A percentile compares a stretch with the other conserved stretches of the same genome.
Conservation (phyloP, 495 filamentous ascomycete species). For the Glonium stellatum region DNA sequence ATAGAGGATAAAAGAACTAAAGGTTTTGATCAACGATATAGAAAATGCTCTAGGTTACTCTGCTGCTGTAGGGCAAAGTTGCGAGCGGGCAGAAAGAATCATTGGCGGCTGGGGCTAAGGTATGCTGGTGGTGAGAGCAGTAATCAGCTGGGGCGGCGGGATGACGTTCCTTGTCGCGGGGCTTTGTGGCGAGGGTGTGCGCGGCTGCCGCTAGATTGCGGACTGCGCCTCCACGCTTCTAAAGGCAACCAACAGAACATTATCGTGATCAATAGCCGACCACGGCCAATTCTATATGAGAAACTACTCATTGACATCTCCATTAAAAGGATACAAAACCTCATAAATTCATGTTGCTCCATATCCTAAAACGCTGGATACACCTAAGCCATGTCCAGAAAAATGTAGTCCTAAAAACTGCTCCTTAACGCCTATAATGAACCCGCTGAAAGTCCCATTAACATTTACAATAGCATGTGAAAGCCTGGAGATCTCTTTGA, state of each 20-base stretch:
- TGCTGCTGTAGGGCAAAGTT: background rate
- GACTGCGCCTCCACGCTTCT: background rate
- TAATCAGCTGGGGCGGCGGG: background rate
- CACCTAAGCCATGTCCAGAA: background rate
- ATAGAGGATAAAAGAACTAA: background rate
- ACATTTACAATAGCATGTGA: background rate
- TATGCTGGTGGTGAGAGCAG: background rate
- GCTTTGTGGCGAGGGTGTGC: background rate
- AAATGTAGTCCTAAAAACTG: background rate
- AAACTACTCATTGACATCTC: too few species aligned
- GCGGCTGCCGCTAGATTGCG: background rate
- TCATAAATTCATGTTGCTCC: too few species aligned
- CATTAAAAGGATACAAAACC: too few species aligned
- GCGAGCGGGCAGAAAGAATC: background rate
- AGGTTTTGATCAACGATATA: background rate
- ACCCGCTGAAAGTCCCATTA: background rate
- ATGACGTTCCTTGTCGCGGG: slow-evolving; percentile 4
- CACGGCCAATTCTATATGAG: too few species aligned
- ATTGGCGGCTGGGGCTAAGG: background rate
- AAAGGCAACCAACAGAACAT: too few species aligned
- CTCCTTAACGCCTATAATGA: background rate
- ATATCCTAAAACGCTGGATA: background rate
- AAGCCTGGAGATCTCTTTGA: background rate
- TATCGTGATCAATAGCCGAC: too few species aligned
- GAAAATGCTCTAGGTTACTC: background rate